These are phyloP conservation scores for Amanita rimosa DNA, from an alignment of 768 basidiomycete species.

Conservation along the genomic window DNA sequence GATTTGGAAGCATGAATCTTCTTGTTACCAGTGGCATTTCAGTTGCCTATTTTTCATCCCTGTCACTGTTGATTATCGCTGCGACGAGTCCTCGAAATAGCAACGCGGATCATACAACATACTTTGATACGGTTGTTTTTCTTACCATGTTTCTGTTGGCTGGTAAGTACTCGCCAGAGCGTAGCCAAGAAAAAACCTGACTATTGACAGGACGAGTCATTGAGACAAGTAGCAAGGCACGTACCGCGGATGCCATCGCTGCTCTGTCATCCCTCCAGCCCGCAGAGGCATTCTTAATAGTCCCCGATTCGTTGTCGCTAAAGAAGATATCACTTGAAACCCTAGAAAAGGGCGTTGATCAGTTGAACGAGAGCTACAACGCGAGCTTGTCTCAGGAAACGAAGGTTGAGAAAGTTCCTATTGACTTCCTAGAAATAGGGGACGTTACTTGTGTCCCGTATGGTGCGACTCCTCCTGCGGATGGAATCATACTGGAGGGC, in stretches of 20 bases:
- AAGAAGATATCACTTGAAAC: slow-evolving; percentile 7
- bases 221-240: slow-evolving; percentile 56
- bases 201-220: slow-evolving; percentile 39
- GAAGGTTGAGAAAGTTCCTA: slow-evolving; percentile 30
- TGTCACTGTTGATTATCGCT: slow-evolving; percentile 55
- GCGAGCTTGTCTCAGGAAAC: slow-evolving; percentile 10
- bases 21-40: slow-evolving; percentile 66
- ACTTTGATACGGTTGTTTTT: slow-evolving; percentile 77
- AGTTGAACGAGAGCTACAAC: slow-evolving; percentile 14
- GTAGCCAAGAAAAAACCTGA: slow-evolving; percentile 2
- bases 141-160: slow-evolving; percentile 69
- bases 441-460: slow-evolving; percentile 64
- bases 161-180: slow-evolving; percentile 27
- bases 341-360: slow-evolving; percentile 17
- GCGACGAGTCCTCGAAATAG: slow-evolving; percentile 27
- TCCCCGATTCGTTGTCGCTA: slow-evolving; percentile 8
- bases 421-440: slow-evolving; percentile 68
- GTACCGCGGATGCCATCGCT: slow-evolving; percentile 65
- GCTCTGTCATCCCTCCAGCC: slow-evolving; percentile 57
- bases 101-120: slow-evolving; percentile 47
- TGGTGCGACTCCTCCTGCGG: slow-evolving; percentile 68
- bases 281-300: slow-evolving; percentile 45
- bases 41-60: slow-evolving; percentile 67
- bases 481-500: slow-evolving; percentile 50
- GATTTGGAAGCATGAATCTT: slow-evolving; percentile 86